Conservation (phyloP, 2,329 filamentous ascomycete species). For the Whalleya microplaca region DNA sequence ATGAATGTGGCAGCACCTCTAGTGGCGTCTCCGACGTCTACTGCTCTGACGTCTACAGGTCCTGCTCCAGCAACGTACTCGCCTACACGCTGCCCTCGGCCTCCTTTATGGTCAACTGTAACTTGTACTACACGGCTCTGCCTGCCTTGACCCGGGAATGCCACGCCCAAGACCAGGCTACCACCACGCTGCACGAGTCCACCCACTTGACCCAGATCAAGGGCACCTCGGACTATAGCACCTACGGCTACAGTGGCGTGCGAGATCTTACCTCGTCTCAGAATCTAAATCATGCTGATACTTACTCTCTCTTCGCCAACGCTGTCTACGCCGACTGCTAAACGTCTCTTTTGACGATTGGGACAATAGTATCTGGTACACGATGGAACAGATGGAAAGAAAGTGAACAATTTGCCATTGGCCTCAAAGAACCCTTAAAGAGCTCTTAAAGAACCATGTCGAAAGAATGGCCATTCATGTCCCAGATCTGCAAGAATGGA, state of each 20-base stretch:
- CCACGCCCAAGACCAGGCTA: conserved; percentile 68
- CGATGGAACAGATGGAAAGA: not conserved
- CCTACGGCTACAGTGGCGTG: conserved; percentile 51
- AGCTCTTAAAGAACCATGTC: not conserved
- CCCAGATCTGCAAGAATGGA: not conserved
- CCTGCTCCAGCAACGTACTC: conserved; percentile 55
- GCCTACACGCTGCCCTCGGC: conserved; percentile 62
- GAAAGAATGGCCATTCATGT: not conserved
- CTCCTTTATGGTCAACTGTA: conserved; percentile 65
- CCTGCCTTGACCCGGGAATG: conserved; percentile 54
- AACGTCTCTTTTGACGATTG: conserved; percentile 15
- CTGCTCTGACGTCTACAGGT: conserved; percentile 60
- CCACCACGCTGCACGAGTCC: conserved; percentile 67
- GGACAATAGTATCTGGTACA: not conserved
- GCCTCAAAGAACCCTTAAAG: no score
- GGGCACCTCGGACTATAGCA: conserved; percentile 39
- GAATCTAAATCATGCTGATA: conserved; percentile 67
- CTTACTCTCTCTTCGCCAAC: conserved; percentile 45
- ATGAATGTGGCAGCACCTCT: conserved; percentile 57
- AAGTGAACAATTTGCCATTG: not conserved
- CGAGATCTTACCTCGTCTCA: conserved; percentile 47
- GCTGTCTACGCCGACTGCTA: conserved; percentile 46
- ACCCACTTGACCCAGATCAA: conserved; percentile 63
- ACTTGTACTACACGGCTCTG: conserved; percentile 59
- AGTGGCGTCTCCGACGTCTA: conserved; percentile 55